Percentiles rank a stretch among this genome's conserved stretches.
Evolutionary conservation across 805 yeast species (phyloP).

Genomic region (Kuraishia ogatae): DNA sequence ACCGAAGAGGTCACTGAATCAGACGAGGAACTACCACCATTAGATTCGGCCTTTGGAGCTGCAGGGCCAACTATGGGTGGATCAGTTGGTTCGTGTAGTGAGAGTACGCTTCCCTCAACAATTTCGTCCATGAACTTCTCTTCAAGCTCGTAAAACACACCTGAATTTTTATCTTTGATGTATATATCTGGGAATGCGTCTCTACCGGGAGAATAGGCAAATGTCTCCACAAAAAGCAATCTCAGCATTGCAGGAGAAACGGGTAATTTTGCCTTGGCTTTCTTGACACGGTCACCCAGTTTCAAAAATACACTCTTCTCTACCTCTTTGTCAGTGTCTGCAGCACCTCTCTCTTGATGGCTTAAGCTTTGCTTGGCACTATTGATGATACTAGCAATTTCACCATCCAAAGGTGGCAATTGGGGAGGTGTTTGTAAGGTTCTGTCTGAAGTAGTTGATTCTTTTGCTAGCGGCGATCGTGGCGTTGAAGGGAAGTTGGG

Average conservation of each 20-base stretch:
- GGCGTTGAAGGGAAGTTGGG: neutral
- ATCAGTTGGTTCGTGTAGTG: conserved; percentile 37
- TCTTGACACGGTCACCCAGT: conserved; percentile 45
- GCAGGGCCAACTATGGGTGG: neutral
- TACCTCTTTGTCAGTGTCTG: neutral
- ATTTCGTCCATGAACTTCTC: conserved; percentile 55
- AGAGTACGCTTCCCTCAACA: conserved; percentile 47
- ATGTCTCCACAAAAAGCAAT: conserved; percentile 75
- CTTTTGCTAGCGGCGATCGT: neutral
- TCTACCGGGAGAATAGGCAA: conserved; percentile 72
- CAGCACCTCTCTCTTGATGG: neutral
- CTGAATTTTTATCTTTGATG: conserved; percentile 49
- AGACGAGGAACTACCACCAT: neutral
- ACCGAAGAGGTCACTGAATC: neutral
- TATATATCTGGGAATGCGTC: conserved; percentile 73
- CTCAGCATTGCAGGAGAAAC: conserved; percentile 47
- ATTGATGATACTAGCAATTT: neutral
- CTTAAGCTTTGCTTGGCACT: neutral
- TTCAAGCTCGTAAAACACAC: conserved; percentile 73
- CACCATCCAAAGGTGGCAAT: neutral
- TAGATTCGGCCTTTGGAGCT: neutral
- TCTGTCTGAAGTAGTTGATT: conserved; percentile 12
- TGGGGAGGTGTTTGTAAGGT: conserved; percentile 7
- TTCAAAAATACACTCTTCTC: conserved; percentile 33
- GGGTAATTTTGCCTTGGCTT: conserved; percentile 35